A percentile compares a stretch with the other conserved stretches of the same genome.
phyloP scores from a whole-genome alignment of 202 grass and related monocot species.

The Eragrostis tef region DNA sequence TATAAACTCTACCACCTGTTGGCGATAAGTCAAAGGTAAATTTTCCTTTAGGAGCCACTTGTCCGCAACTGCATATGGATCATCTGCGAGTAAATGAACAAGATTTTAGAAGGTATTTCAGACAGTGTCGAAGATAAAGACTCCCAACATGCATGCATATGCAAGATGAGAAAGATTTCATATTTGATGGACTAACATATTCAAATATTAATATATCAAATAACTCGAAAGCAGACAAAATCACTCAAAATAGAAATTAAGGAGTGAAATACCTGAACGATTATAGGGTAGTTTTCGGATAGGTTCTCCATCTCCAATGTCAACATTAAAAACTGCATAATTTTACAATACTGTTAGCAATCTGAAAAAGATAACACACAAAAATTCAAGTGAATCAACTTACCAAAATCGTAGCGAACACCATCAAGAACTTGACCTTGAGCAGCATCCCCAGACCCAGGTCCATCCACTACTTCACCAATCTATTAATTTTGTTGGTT shows the following conservation, averaged over 20 bases:
- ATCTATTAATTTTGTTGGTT: constrained; percentile 65
- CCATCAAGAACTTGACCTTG: constrained; percentile 81
- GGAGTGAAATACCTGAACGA: constrained; percentile 63
- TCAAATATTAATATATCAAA: constrained; percentile 13
- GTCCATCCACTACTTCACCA: constrained; percentile 96
- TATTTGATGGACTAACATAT: constrained; percentile 22
- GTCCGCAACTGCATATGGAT: constrained; percentile 84
- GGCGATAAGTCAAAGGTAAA: constrained; percentile 86
- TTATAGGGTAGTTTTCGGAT: constrained; percentile 92
- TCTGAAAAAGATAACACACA: constrained; percentile 38
- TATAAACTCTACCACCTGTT: constrained; percentile 99
- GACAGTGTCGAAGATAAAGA: constrained; percentile 3
- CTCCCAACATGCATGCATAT: constrained; percentile 2
- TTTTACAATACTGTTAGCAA: constrained; percentile 40
- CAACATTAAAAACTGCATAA: constrained; percentile 93
- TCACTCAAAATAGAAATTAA: constrained; percentile 39
- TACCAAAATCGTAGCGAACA: constrained; percentile 84
- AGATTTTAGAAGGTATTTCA: constrained; percentile 17
- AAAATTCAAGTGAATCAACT: constrained; percentile 47
- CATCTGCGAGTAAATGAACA: constrained; percentile 62
- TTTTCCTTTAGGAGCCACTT: constrained; percentile 98
- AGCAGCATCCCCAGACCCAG: constrained; percentile 62
- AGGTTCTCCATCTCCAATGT: constrained; percentile 97
- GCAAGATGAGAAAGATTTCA: constrained; percentile 22
- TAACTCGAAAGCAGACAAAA: constrained; percentile 16